phyloP scores from a whole-genome alignment of 306 rosid genomes.

The Citrullus mucosospermus region DNA sequence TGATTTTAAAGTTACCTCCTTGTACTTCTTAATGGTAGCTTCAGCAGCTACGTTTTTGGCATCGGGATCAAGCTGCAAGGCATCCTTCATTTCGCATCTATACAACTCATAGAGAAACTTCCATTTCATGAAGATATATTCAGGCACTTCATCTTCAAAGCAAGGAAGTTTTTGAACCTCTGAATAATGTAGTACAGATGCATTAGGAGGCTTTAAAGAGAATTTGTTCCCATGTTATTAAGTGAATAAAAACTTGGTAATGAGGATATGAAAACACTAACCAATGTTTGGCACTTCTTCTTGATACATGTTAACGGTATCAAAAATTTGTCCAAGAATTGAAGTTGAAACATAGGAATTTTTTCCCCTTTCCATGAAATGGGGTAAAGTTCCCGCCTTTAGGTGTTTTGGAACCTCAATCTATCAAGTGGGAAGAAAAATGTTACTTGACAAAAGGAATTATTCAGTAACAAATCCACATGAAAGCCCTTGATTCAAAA shows the following conservation, averaged over 20 bases:
- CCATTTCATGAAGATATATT: conserved; percentile 27
- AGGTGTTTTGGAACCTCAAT: conserved; percentile 35
- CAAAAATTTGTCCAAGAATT: conserved; percentile 52
- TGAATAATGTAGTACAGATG: conserved; percentile 10
- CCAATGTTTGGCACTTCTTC: conserved; percentile 21
- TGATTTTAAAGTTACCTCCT: conserved; percentile 21
- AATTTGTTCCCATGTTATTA: not conserved
- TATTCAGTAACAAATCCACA: not conserved
- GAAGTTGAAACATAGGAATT: conserved; percentile 40
- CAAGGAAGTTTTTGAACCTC: conserved; percentile 39
- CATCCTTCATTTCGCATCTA: conserved; percentile 24
- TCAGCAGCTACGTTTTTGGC: conserved; percentile 23
- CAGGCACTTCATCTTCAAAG: conserved; percentile 45
- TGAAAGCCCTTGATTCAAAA: not conserved
- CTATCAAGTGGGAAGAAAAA: conserved; percentile 19
- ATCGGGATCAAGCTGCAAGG: not conserved
- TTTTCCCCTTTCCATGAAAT: conserved; percentile 41
- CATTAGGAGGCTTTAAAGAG: not conserved
- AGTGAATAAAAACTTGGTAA: not conserved
- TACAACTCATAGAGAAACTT: conserved; percentile 9
- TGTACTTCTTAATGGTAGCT: conserved; percentile 26
- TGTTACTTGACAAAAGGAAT: not conserved
- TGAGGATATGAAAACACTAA: conserved; percentile 5
- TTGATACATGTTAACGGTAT: conserved; percentile 30
- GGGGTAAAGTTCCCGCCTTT: conserved; percentile 33